Percentiles rank a stretch among this genome's conserved stretches.
These are phyloP conservation scores for Elongisporangium anandrum DNA, from an alignment of 352 stramenopile genomes.

Conservation along the genomic window DNA sequence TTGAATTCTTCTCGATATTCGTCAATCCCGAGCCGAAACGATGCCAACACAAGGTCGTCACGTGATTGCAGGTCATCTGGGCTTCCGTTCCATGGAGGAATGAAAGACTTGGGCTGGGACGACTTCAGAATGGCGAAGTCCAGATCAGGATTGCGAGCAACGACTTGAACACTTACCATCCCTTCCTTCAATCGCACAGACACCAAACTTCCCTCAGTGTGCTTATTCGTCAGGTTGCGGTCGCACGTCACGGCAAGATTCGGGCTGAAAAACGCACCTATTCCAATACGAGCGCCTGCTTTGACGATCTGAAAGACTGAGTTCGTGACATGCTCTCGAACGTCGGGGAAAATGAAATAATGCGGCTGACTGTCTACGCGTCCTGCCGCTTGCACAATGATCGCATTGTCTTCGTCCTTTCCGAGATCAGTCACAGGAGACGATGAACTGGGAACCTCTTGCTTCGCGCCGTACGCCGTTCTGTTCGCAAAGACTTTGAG, in stretches of 20 bases:
- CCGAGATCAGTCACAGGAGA: not conserved
- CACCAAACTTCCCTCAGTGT: conserved; percentile 11
- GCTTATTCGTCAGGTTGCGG: conserved; percentile 7
- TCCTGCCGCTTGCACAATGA: not conserved
- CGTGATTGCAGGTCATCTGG: conserved; percentile 7
- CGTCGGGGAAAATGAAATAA: conserved; percentile 15
- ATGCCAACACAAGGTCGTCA: conserved; percentile 13
- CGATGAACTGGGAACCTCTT: too few relatives aligned
- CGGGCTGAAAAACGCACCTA: conserved; percentile 14
- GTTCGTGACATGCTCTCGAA: conserved; percentile 8
- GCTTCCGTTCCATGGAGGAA: conserved; percentile 1
- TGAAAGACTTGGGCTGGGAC: conserved; percentile 7
- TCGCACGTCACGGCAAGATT: conserved; percentile 8
- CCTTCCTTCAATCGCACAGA: conserved; percentile 7
- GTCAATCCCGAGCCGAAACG: conserved; percentile 18
- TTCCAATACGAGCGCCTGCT: conserved; percentile 7
- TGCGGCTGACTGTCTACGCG: not conserved
- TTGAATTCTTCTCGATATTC: conserved; percentile 14
- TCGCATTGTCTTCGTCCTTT: not conserved
- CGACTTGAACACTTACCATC: conserved; percentile 11
- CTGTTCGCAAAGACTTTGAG: conserved; percentile 2
- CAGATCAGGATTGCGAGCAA: conserved; percentile 12
- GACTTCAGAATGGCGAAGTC: conserved; percentile 11
- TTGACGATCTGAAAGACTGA: conserved; percentile 11
- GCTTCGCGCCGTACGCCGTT: conserved; percentile 2